These are phyloP conservation scores for Alternaria triticina DNA, from an alignment of 2,329 filamentous ascomycete species.

Conservation along the genomic window DNA sequence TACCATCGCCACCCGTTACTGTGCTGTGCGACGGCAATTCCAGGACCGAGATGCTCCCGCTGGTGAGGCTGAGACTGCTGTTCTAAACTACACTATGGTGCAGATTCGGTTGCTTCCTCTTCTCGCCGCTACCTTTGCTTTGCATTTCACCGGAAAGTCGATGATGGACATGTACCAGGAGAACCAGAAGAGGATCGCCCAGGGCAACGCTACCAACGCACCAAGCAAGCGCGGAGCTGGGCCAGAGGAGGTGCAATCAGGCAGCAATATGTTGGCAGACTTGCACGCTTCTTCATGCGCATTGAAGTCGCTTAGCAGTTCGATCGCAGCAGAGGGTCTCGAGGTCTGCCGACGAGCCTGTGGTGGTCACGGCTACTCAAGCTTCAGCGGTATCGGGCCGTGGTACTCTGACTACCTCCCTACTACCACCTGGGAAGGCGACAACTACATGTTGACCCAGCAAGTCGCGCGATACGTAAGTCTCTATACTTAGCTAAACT, in stretches of 20 bases:
- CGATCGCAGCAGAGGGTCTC: constrained; percentile 74
- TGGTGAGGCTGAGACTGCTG: constrained; percentile 71
- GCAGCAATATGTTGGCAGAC: constrained; percentile 73
- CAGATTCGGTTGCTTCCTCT: constrained; percentile 75
- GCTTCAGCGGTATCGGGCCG: constrained; percentile 75
- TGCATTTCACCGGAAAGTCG: constrained; percentile 77
- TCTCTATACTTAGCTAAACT: constrained; percentile 5
- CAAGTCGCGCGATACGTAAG: constrained; percentile 75
- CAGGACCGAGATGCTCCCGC: constrained; percentile 72
- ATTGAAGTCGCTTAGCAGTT: constrained; percentile 75
- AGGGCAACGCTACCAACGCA: constrained; percentile 47
- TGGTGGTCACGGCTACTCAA: constrained; percentile 78
- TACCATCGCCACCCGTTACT: constrained; percentile 78
- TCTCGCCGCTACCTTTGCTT: constrained; percentile 75
- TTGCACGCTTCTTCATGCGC: constrained; percentile 79
- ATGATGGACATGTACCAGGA: constrained; percentile 78
- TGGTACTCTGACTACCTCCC: constrained; percentile 80
- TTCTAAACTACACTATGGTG: constrained; percentile 83
- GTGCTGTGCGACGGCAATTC: constrained; percentile 77
- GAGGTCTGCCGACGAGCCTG: constrained; percentile 77
- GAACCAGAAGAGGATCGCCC: constrained; percentile 71
- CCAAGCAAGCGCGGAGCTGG: constrained; percentile 61
- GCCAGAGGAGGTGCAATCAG: constrained; percentile 70
- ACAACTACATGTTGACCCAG: constrained; percentile 84
- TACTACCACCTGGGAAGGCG: constrained; percentile 75